Evolutionary conservation across 495 filamentous ascomycete genomes (phyloP).

Genomic region (Achaetomiella virescens): DNA sequence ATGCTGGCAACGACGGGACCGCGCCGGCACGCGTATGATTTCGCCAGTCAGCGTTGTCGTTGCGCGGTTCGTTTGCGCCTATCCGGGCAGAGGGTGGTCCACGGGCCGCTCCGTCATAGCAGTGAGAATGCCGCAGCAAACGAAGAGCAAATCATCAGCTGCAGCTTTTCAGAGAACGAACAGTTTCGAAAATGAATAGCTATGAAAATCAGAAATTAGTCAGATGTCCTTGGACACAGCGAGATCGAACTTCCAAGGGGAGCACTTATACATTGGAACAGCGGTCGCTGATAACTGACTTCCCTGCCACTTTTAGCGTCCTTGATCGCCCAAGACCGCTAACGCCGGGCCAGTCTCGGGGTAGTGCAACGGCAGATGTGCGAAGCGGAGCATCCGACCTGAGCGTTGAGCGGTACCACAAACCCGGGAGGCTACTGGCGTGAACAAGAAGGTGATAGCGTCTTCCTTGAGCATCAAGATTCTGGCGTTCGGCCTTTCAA

Average conservation of each 20-base stretch:
- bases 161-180: neutral
- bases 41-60: neutral
- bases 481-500: neutral
- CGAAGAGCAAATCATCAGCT: neutral
- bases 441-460: neutral
- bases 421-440: neutral
- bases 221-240: no score
- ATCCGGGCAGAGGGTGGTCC: slow-evolving; percentile 5
- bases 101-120: slow-evolving; percentile 10
- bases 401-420: neutral
- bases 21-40: no score
- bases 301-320: slow-evolving; percentile 8
- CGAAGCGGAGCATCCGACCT: neutral
- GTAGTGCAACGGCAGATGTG: slow-evolving; percentile 4
- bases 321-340: neutral
- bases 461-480: neutral
- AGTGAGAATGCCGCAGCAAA: neutral
- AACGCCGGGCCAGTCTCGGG: neutral
- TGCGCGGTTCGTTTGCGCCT: slow-evolving; percentile 4
- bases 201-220: no score
- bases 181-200: no score
- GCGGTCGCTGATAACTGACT: slow-evolving; percentile 6
- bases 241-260: neutral
- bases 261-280: neutral
- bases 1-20: slow-evolving; percentile 18